Evolutionary conservation across 805 yeast species (phyloP).

Genomic region (Zygoascus ofunaensis): DNA sequence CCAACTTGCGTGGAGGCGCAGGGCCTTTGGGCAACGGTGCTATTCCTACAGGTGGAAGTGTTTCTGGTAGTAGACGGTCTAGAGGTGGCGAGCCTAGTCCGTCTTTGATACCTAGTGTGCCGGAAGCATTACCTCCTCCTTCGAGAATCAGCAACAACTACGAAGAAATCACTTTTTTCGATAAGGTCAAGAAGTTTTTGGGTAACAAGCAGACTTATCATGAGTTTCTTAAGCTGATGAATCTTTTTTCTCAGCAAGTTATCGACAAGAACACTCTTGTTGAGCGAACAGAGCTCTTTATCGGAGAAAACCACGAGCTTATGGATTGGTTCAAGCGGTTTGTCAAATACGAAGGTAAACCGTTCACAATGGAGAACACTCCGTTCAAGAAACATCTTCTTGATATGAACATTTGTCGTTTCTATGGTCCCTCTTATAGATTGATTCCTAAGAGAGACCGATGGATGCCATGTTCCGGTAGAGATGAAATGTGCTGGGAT

Average conservation of each 20-base stretch:
- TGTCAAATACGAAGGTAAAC: constrained; percentile 80
- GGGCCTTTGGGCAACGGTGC: constrained; percentile 7
- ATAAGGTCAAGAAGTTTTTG: constrained; percentile 78
- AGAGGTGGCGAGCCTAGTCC: constrained; percentile 35
- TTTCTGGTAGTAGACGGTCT: neutral
- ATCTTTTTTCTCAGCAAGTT: constrained; percentile 82
- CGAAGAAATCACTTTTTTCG: constrained; percentile 86
- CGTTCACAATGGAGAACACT: constrained; percentile 81
- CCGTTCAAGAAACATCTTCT: constrained; percentile 80
- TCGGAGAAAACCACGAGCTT: constrained; percentile 73
- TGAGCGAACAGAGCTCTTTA: constrained; percentile 72
- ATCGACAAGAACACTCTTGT: constrained; percentile 76
- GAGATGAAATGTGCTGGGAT: constrained; percentile 99
- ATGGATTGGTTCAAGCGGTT: constrained; percentile 86
- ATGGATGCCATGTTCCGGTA: constrained; percentile 93
- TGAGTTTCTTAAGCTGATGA: constrained; percentile 82
- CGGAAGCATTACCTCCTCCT: constrained; percentile 62
- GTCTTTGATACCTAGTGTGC: constrained; percentile 72
- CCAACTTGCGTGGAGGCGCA: constrained; percentile 17
- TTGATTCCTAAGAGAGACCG: constrained; percentile 89
- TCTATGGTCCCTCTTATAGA: constrained; percentile 92
- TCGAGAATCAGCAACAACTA: constrained; percentile 49
- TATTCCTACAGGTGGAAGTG: constrained; percentile 2
- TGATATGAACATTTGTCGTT: constrained; percentile 82
- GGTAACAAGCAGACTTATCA: constrained; percentile 84